Evolutionary conservation across 345 rosid species (phyloP), one percentile per base, ranked within the genome.

Genomic region (Rubroshorea leprosula): DNA sequence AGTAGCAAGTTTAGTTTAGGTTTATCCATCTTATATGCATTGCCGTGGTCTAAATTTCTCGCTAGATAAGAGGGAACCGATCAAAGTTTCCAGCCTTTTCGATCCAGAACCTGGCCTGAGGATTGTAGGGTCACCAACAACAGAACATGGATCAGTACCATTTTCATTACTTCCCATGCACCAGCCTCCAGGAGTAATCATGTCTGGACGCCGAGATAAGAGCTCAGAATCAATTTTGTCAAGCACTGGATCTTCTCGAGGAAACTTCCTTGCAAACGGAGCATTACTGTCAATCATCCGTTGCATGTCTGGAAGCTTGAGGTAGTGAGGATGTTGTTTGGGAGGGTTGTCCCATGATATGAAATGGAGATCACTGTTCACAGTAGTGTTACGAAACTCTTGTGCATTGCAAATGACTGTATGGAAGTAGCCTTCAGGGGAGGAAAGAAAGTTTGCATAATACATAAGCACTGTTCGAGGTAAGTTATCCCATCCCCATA

Each of bases 401-500:
- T 62, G 74, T 2, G 91, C 93, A 44, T 93, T 89, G 60, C 99
- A 93, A 39, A 93, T 71, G 56, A 93, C 96, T 0, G 96, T 93
- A 74, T 93, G 97, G 75, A 93, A 93, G 69, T 93, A 93, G 51
- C 99, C 99, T 79, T 93, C 99, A 0, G 99, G 99, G 14, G 99
- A 93, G 3, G 99, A 89, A 49, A 93, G 57, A 66, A 93, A 93
- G 68, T 93, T 93, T 1, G 97, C 72, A 62, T 93, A 93, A 73
- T 93, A 93, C 99, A 93, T 86, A 23, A 93, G 79, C 23, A 79
- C 89, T 1, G 76, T 70, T 48, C 99, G 79, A 35, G 99, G 97
- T 16, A 93, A 77, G 72, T 93, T 93, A 75, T 93, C 99, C 99
- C 99, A 93, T 63, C 96, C 97, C 99, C 99, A 86, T 6, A 93